Conservation (phyloP, 306 rosid genomes). For the Vachellia collinsii region DNA sequence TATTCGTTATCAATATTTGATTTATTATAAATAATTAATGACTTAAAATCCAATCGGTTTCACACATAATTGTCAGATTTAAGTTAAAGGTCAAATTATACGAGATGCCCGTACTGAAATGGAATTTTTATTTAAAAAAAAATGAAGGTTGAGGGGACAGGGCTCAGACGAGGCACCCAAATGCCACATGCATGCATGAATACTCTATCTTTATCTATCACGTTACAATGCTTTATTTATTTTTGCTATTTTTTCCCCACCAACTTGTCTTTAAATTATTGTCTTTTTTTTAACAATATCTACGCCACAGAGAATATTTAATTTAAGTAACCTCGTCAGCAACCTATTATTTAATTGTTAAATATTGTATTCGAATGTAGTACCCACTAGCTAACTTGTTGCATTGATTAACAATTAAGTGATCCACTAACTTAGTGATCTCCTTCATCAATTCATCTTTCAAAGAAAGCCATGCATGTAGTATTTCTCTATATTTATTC, state of each 20-base stretch:
- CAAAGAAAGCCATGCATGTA: neutral
- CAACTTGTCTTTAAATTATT: conserved; percentile 25
- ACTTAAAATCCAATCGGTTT: neutral
- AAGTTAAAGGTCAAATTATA: neutral
- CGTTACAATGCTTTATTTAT: neutral
- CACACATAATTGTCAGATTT: neutral
- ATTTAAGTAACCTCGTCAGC: neutral
- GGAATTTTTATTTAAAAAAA: neutral
- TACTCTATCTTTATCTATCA: neutral
- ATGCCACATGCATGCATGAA: conserved; percentile 13
- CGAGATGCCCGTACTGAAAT: neutral
- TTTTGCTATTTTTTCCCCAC: no score
- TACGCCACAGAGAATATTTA: neutral
- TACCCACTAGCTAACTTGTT: neutral
- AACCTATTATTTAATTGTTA: neutral
- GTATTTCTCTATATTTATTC: neutral
- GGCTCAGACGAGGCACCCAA: conserved; percentile 8
- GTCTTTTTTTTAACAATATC: neutral
- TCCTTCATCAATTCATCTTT: neutral
- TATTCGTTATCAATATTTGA: no score
- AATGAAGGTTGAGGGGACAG: neutral
- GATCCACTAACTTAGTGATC: neutral
- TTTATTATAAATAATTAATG: neutral
- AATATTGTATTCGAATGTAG: neutral
- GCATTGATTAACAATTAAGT: neutral